Base-by-base conservation (phyloP, 176 grass and related monocot genomes). In the Tuctoria greenei region DNA sequence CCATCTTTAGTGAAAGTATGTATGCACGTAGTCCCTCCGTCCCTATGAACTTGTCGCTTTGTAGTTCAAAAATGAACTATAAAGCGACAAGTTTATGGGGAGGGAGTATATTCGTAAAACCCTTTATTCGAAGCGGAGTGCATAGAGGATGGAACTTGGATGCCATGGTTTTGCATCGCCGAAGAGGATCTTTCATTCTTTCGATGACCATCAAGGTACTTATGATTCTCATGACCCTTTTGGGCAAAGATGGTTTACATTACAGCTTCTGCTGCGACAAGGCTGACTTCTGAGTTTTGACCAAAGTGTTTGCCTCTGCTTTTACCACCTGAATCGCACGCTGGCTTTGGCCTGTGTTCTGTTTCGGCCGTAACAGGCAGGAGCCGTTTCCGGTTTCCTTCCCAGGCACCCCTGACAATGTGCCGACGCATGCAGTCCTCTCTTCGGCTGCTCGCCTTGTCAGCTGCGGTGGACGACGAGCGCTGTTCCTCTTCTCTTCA, bases 261-360 rank as follows among this genome's bases (percentile, higher is more conserved):
- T 31, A 31, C 3, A 77, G 45, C 64, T 49, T 26, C 42, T 25
- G 37, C 28, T 13, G 44, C 15, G 44, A 2, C 58, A 43, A 63
- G 54, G 54, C 2, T 25, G 69, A 43, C 86, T 83, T 88, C 2
- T 25, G 69, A 43, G 80, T 83, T 88, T 87, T 87, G 85, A 87
- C 85, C 75, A 79, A 79, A 83, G 68, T 23, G 46, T 34, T 35
- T 69, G 72, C n/a, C 49, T 51, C 34, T 14, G 28, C 69, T 80
- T 86, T 86, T 35, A 15, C 83, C 52, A 79, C 76, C 60, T 79
- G 59, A 25, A 16, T 36, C 10, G 15, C 37, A 23, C 6, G 10
- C 37, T 46, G 67, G 10, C 24, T 4, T 60, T 49, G 61, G 21
- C 34, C 70, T 71, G 20, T 18, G 64, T 18, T 31, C 43, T 38